phyloP scores from a whole-genome alignment of 2,329 filamentous ascomycete genomes.

The Hypoxylon sp. region DNA sequence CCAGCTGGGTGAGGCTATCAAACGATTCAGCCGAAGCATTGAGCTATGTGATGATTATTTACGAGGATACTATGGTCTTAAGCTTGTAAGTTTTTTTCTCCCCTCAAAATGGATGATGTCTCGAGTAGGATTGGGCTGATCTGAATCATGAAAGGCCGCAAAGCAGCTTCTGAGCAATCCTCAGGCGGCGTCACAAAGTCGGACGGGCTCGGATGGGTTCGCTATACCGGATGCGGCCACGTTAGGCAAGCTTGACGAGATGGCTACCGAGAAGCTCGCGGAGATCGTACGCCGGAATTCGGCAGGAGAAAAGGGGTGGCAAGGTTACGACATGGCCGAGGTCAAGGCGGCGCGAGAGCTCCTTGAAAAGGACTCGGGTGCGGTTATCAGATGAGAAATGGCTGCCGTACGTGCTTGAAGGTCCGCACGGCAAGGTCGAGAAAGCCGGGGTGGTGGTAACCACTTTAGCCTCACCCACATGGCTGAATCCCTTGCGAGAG shows the following conservation, averaged over 20 bases:
- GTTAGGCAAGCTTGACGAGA: constrained; percentile 72
- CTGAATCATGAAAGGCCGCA: constrained; percentile 52
- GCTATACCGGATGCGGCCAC: constrained; percentile 64
- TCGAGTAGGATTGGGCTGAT: constrained; percentile 33
- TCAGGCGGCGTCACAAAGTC: constrained; percentile 54
- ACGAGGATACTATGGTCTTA: constrained; percentile 90
- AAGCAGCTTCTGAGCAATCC: constrained; percentile 57
- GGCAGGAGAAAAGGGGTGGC: constrained; percentile 70
- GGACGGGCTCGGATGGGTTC: constrained; percentile 58
- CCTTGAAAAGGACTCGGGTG: constrained; percentile 61
- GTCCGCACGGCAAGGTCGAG: constrained; percentile 2
- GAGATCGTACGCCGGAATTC: constrained; percentile 75
- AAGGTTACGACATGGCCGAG: constrained; percentile 76
- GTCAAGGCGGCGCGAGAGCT: constrained; percentile 75
- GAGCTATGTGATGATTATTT: constrained; percentile 95
- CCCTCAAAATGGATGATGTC: background rate
- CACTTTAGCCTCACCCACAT: constrained; percentile 29
- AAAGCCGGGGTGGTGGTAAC: constrained; percentile 14
- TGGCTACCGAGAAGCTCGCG: constrained; percentile 75
- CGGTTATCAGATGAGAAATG: constrained; percentile 54
- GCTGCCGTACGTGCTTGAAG: constrained; percentile 27
- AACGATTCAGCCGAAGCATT: constrained; percentile 87
- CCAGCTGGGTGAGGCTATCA: constrained; percentile 75
- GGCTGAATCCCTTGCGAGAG: constrained; percentile 27
- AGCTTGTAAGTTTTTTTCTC: constrained; percentile 67